Base-by-base conservation (phyloP, 495 filamentous ascomycete species). In the Cercophora newfieldiana region DNA sequence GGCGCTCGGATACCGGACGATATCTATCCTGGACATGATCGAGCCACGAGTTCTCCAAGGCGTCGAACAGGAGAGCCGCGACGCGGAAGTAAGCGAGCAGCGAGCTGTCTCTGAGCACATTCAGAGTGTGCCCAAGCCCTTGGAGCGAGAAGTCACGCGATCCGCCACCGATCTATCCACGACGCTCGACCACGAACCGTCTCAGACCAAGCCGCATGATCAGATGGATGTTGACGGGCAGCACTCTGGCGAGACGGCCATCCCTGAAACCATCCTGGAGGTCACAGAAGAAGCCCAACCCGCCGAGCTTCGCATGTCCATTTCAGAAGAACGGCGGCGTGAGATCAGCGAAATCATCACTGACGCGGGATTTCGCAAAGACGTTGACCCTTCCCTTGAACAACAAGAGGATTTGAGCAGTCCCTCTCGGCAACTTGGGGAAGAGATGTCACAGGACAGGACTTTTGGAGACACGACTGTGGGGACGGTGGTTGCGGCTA, bases 21-120 rank as follows among this genome's bases (percentile, higher is more conserved):
- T 82, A 33, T 82, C 18, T 65, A 71, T 6, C 68, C 76, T 56
- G 68, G 81, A 84, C 21, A 78, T 83, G 74, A 70, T 80, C 28
- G 78, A 84, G 51, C 79, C 81, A 5, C 77, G 76, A 14, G 71
- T 84, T 19, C 64, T 84, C 4, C 75, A 74, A 25, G 68, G 37
- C 69, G 72, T 12, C n/a, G 53, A 12, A 4, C 12, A 60, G 7
- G 25, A 59, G 1, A 30, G 30, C 2, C 31, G 29, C 14, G 16
- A n/a, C 18, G 53, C 25, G 10, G n/a, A 30, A 14, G 5, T 33
- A 5, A 12, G 30, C 5, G 37, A 44, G 37, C 37, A 14, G 18
- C 37, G 18, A 14, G 12, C 37, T 4, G 37, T 16, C 37, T 44
- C 37, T 5, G 12, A 14, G 37, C 37, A 44, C 37, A 44, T 44